Evolutionary conservation across 805 yeast genomes (phyloP).

Genomic region (Yamadazyma laniorum): DNA sequence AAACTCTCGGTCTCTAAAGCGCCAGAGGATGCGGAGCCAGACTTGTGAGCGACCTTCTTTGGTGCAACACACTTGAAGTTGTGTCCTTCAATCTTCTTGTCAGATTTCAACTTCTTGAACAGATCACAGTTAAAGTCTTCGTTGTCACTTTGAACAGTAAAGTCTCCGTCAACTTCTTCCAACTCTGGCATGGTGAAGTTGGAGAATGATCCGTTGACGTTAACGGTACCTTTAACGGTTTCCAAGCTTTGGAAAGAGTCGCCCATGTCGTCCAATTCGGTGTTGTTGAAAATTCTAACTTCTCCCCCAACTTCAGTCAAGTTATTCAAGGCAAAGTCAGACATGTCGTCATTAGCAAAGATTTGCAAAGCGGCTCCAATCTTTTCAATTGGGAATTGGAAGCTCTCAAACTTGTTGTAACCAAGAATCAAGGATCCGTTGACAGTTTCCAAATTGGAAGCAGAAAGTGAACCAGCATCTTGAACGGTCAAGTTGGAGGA

Average conservation of each 20-base stretch:
- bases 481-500: conserved; percentile 46
- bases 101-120: conserved; percentile 32
- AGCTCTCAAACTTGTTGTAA: conserved; percentile 37
- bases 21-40: conserved; percentile 16
- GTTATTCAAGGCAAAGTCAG: conserved; percentile 25
- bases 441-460: conserved; percentile 33
- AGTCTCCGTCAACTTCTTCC: conserved; percentile 42
- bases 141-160: conserved; percentile 31
- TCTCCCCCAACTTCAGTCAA: conserved; percentile 41
- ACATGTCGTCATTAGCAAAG: conserved; percentile 43
- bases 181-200: conserved; percentile 40
- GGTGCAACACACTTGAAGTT: conserved; percentile 43
- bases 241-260: conserved; percentile 27
- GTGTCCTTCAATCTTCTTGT: conserved; percentile 41
- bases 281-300: conserved; percentile 40
- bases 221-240: conserved; percentile 41
- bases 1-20: conserved; percentile 20
- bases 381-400: conserved; percentile 30
- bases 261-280: conserved; percentile 33
- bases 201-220: conserved; percentile 34
- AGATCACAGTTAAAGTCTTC: conserved; percentile 37
- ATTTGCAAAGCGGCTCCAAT: conserved; percentile 42
- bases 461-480: conserved; percentile 34
- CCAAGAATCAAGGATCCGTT: conserved; percentile 41
- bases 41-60: conserved; percentile 18